Base-by-base conservation (phyloP, 169 alveolate genomes). In the Cryptosporidium andersoni region DNA sequence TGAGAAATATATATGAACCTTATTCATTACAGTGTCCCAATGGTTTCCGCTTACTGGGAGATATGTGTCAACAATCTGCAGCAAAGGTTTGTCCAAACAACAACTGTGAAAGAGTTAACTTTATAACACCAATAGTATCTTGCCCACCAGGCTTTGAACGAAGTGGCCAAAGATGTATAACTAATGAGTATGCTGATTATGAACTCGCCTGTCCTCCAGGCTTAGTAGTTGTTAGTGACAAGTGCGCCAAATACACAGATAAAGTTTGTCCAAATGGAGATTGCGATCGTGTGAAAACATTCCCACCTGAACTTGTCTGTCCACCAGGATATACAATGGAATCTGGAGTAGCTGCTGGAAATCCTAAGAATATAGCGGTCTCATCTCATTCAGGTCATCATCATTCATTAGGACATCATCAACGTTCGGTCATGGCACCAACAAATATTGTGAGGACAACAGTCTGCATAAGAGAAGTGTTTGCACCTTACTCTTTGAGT, bases 281-380 rank as follows among this genome's bases (percentile, higher is more conserved):
- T 74, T 74, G 85, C 14, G 85, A 74, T 25, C 55, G 74, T 25
- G 49, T 74, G 47, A 58, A 47, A 42, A 74, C 85, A 25, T 74
- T 74, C 85, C 85, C 85, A 14, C 85, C 85, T 16, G 85, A 74
- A 43, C 63, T 74, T 14, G 85, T 74, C 36, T 74, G 85, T 9
- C 85, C 85, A 55, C 85, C 85, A 34, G 85, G 85, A 34, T 74
- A 74, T 55, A 74, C 85, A 74, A 74, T 74, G 85, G 85, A 74
- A 42, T 51, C 85, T 58, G 85, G 85, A 37, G 85, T 74, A 43
- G 47, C 85, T 1, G 64, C 55, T 9, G 85, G 85, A 34, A 43
- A 14, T 0, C 39, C 42, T 58, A 74, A 68, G 14, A 43, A 58
- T 9, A 16, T 74, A 42, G 85, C 65, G 4, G 45, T 68, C 14